Base-by-base conservation (phyloP, 768 basidiomycete species). In the Boletus pseudo-olivaceus region DNA sequence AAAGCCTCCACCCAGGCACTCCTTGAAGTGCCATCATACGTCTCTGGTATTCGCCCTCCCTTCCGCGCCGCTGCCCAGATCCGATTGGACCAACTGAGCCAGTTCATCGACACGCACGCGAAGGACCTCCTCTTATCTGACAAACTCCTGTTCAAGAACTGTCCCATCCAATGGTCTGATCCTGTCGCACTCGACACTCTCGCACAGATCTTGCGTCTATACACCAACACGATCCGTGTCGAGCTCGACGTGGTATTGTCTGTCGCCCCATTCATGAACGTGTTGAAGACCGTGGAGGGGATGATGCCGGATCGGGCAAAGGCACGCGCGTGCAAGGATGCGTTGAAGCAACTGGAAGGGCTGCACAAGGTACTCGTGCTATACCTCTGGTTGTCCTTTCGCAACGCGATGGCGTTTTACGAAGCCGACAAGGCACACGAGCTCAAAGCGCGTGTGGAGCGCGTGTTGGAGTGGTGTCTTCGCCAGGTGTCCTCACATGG, bases 331-430 rank as follows among this genome's bases (percentile, higher is more conserved):
- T 62, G 65, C 51, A 54, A 40, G 40, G 55, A 59, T 0, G 65
- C 66, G 2, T 45, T 70, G 41, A 59, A 39, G 34, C 56, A 52
- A n/a, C 69, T 98, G 43, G 95, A 98, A 69, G 75, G 78, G 6
- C 71, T 91, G 55, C 93, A 99, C 72, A 88, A 87, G 62, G 72
- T 82, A 30, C 62, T 92, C 29, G 84, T 87, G 14, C 61, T 88
- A 20, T 98, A 98, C 70, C 74, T 93, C 46, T 99, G 96, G 96
- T 76, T 94, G 58, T 76, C 78, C 19, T 85, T 82, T 67, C 85
- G 94, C 37, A 77, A 82, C 54, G 76, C 82, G 0, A 75, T 91
- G 49, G 76, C 84, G 8, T 98, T 88, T 67, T 69, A 79, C 5
- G 76, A 87, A n/a, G 72, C 78, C 32, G 66, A 72, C 7, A 68